These are phyloP conservation scores for Letharia lupina DNA, from an alignment of 495 filamentous ascomycete species.

Conservation along the genomic window DNA sequence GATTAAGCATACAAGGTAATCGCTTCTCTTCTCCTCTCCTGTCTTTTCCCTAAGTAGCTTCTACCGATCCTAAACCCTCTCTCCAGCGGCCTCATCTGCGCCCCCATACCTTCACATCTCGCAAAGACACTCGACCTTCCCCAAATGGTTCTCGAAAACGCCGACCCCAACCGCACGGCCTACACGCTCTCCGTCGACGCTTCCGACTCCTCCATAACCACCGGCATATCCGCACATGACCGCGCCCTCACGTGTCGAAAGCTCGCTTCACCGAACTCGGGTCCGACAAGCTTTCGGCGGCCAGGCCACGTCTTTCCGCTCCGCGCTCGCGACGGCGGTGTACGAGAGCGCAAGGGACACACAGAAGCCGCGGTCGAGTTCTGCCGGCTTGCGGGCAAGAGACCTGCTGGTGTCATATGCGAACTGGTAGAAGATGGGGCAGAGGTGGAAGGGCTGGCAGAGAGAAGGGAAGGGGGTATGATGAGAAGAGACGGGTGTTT, in stretches of 20 bases:
- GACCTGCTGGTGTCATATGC: constrained; percentile 70
- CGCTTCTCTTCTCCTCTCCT: neutral
- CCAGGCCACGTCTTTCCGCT: constrained; percentile 91
- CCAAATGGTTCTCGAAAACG: constrained; percentile 67
- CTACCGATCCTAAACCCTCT: neutral
- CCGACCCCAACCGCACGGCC: constrained; percentile 82
- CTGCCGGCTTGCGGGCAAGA: constrained; percentile 69
- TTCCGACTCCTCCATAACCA: constrained; percentile 60
- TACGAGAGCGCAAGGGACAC: constrained; percentile 70
- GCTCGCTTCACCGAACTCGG: constrained; percentile 60
- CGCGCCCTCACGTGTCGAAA: constrained; percentile 70
- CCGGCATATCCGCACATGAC: constrained; percentile 85
- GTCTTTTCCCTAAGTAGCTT: neutral
- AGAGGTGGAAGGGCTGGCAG: constrained; percentile 50
- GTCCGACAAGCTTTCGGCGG: constrained; percentile 56
- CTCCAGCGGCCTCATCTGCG: constrained; percentile 77
- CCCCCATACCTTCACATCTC: constrained; percentile 62
- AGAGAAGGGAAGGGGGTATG: constrained; percentile 66
- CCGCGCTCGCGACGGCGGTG: constrained; percentile 69
- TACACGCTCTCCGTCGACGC: constrained; percentile 87
- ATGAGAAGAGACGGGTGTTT: constrained; percentile 88
- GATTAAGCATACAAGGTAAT: constrained; percentile 66
- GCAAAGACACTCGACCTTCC: constrained; percentile 64
- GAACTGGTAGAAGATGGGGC: constrained; percentile 77
- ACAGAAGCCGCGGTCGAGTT: constrained; percentile 90